These are phyloP conservation scores for Zygosaccharomyces pseudobailii DNA, from an alignment of 1,139 yeast species.

Conservation along the genomic window DNA sequence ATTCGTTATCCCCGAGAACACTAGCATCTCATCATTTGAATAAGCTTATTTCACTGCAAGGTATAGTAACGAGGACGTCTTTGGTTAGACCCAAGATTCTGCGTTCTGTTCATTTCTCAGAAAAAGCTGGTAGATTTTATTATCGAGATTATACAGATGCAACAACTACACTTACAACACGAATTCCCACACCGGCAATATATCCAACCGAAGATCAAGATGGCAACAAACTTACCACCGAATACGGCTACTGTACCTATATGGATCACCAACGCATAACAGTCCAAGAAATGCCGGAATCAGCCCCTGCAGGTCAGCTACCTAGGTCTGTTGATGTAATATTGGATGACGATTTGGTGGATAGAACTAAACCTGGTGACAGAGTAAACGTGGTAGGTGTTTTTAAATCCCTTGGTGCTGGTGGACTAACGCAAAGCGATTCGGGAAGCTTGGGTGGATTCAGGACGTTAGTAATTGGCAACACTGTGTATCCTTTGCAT, in stretches of 20 bases:
- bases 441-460: slow-evolving; percentile 63
- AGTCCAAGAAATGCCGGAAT: slow-evolving; percentile 97
- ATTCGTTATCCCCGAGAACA: slow-evolving; percentile 83
- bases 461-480: slow-evolving; percentile 75
- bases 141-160: slow-evolving; percentile 92
- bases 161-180: slow-evolving; percentile 73
- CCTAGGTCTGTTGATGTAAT: slow-evolving; percentile 91
- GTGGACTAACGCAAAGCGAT: slow-evolving; percentile 36
- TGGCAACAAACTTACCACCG: slow-evolving; percentile 83
- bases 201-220: slow-evolving; percentile 93
- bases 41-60: slow-evolving; percentile 83
- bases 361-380: slow-evolving; percentile 91
- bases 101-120: slow-evolving; percentile 92
- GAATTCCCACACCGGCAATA: slow-evolving; percentile 71
- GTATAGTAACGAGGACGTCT: slow-evolving; percentile 92
- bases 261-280: slow-evolving; percentile 92
- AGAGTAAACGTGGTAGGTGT: slow-evolving; percentile 93
- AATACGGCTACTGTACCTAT: slow-evolving; percentile 89
- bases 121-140: slow-evolving; percentile 74
- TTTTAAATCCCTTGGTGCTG: slow-evolving; percentile 87
- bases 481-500: slow-evolving; percentile 83
- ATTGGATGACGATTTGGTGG: slow-evolving; percentile 92
- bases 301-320: slow-evolving; percentile 96
- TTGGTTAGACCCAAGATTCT: slow-evolving; percentile 88
- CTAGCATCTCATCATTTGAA: slow-evolving; percentile 73